Percentiles rank a stretch among this genome's conserved stretches.
Conservation (phyloP, 257 asterid genomes). For the Phtheirospermum japonicum region DNA sequence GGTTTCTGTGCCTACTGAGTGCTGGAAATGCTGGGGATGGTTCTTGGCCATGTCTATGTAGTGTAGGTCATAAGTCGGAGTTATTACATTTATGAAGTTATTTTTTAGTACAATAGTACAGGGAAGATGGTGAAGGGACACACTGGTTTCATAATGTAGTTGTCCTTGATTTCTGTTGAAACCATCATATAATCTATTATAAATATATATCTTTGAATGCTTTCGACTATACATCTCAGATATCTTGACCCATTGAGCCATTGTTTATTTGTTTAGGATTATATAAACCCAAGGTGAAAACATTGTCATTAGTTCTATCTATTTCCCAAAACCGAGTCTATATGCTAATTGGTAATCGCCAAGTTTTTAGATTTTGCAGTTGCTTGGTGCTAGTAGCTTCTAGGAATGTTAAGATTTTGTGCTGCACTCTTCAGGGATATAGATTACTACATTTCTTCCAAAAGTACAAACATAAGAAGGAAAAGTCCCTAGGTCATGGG, state of each 20-base stretch:
- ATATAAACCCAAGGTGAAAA: background rate
- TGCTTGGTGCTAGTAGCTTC: background rate
- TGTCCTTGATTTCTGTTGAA: background rate
- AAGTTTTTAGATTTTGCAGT: background rate
- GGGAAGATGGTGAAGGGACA: background rate
- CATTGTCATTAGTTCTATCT: conserved; percentile 1
- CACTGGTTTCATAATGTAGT: background rate
- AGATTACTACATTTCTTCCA: background rate
- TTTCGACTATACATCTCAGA: background rate
- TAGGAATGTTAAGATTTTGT: background rate
- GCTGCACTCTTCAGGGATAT: background rate
- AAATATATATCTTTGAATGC: background rate
- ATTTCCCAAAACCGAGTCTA: background rate
- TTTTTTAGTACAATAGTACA: conserved; percentile 2
- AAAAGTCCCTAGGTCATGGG: background rate
- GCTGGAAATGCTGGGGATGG: background rate
- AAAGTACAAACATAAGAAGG: background rate
- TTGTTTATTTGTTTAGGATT: conserved; percentile 1
- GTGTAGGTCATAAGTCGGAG: background rate
- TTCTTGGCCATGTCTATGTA: background rate
- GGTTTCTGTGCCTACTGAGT: background rate
- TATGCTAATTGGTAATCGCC: background rate
- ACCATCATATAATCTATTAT: conserved; percentile 2
- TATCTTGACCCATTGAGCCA: conserved; percentile 6
- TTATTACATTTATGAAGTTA: background rate